Evolutionary conservation across 2,329 filamentous ascomycete genomes (phyloP), one percentile per base, ranked within the genome.

Genomic region (Clathrospora elynae): DNA sequence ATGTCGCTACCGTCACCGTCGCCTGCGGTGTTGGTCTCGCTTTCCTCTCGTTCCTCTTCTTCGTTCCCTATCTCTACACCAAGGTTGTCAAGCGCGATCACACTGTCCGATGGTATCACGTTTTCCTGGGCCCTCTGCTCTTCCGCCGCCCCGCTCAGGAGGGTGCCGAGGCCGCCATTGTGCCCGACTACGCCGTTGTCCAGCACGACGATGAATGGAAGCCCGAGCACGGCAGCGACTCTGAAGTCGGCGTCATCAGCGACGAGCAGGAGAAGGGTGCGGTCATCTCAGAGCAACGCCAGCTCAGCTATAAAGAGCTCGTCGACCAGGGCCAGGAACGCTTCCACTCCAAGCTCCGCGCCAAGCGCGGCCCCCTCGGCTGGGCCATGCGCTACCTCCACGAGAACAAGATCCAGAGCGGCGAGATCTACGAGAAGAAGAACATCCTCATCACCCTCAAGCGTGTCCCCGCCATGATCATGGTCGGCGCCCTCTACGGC

Each of bases 311-410:
- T 76, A 78, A 85, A 68, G 75, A 84, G 51, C 75, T 87, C 39
- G 64, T 84, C 40, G 76, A 73, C 4, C 70, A 82, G 42, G 81
- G 78, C 6, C 74, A 84, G 44, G 76, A 75, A 13, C 76, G 73
- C 31, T 78, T 85, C 58, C 81, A 86, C 64, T 80, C 80, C 14
- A 81, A 81, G 57, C 82, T 92, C 39, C 72, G 80, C 42, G 74
- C 80, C 68, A 78, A 76, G 44, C 73, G 73, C 2, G 86, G 87
- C 17, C 86, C 85, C 35, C 77, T 92, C n/a, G 88, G 84, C 59
- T 91, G 88, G 88, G 88, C 86, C 24, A 88, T 92, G 85, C 86
- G 88, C 57, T 81, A 77, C 35, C 83, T 91, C 13, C 86, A 82
- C 64, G 77, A 87, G 60, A 87, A 90, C 75, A 86, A 82, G 33